Evolutionary conservation across 2,329 filamentous ascomycete species (phyloP).

Genomic region (Penicillium sp.): DNA sequence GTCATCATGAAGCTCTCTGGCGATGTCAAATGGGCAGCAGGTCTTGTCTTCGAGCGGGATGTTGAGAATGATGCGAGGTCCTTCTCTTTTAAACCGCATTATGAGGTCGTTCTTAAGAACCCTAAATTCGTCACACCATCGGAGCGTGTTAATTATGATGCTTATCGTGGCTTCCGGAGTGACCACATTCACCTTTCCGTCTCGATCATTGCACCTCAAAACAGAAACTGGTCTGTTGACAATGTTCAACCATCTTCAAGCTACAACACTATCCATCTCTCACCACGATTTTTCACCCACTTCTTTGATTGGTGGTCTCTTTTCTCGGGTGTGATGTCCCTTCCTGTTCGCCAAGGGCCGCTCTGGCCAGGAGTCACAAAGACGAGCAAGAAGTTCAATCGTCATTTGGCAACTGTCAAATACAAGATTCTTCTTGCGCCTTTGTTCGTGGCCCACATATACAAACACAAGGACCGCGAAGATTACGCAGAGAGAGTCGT

Average conservation of each 20-base stretch:
- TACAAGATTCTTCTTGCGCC: conserved; percentile 92
- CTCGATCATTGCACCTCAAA: conserved; percentile 80
- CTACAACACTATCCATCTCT: conserved; percentile 95
- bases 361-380: conserved; percentile 92
- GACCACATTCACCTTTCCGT: conserved; percentile 95
- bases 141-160: conserved; percentile 69
- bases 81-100: conserved; percentile 89
- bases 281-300: conserved; percentile 94
- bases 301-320: conserved; percentile 98
- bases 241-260: conserved; percentile 76
- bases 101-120: conserved; percentile 81
- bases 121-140: conserved; percentile 66
- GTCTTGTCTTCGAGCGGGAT: conserved; percentile 87
- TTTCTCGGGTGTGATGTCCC: conserved; percentile 89
- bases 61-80: conserved; percentile 68
- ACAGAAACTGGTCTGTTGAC: conserved; percentile 79
- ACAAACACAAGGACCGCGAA: conserved; percentile 95
- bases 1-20: conserved; percentile 98
- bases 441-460: conserved; percentile 92
- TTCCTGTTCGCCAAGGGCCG: conserved; percentile 87
- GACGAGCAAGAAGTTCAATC: conserved; percentile 96
- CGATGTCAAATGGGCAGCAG: conserved; percentile 88
- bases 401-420: conserved; percentile 97
- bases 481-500: conserved; percentile 75
- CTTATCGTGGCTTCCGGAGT: conserved; percentile 94